A percentile compares a stretch with the other conserved stretches of the same genome.
Evolutionary conservation across 257 asterid genomes (phyloP).

Genomic region (Penstemon newberryi): DNA sequence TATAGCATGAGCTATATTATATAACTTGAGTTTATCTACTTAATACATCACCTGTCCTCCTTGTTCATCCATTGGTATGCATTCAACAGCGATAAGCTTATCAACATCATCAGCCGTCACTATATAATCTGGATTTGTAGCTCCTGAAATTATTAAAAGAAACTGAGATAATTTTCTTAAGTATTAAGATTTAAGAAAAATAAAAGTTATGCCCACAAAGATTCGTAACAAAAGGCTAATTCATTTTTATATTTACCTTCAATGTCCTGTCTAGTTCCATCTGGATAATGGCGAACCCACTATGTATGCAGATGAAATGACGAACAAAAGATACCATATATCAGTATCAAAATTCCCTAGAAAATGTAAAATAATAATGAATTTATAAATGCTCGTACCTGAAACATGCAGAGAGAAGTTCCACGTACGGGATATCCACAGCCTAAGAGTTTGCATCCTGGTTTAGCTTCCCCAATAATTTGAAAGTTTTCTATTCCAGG

Average conservation of each 20-base stretch:
- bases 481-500: conserved; percentile 94
- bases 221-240: conserved; percentile 15
- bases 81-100: conserved; percentile 90
- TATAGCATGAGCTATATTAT: too few species aligned
- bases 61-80: conserved; percentile 98
- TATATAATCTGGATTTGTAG: conserved; percentile 95
- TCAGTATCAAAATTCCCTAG: conserved; percentile 16
- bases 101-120: conserved; percentile 98
- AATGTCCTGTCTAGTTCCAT: conserved; percentile 92
- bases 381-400: conserved; percentile 50
- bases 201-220: not conserved
- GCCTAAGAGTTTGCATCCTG: conserved; percentile 85
- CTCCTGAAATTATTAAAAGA: conserved; percentile 54
- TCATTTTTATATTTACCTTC: conserved; percentile 56
- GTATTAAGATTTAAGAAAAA: not conserved
- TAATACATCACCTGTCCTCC: conserved; percentile 70
- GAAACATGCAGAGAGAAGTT: conserved; percentile 98
- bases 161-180: conserved; percentile 6
- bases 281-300: conserved; percentile 99
- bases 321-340: conserved; percentile 18
- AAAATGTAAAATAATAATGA: conserved; percentile 10
- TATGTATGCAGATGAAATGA: conserved; percentile 36
- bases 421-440: conserved; percentile 96
- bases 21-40: not conserved
- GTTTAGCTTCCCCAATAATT: conserved; percentile 92